Base-by-base conservation (phyloP, 2,329 filamentous ascomycete genomes). In the Venturia oleaginea region DNA sequence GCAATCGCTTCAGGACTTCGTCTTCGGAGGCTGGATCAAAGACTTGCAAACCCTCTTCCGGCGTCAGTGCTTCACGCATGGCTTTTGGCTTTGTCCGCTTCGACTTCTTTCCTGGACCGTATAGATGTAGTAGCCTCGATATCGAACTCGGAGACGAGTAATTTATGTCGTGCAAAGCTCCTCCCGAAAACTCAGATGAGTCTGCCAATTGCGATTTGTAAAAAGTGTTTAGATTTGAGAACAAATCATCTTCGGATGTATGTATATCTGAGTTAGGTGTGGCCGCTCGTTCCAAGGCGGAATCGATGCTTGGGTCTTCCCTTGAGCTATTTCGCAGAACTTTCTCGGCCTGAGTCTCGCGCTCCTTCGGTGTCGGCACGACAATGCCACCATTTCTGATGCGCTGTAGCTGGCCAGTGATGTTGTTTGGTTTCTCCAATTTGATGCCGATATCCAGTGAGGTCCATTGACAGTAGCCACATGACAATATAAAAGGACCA, bases 401-500 rank as follows among this genome's bases (percentile, higher is more conserved):
- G 70, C 87, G 89, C 43, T 87, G 89, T 10, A 96, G 79, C 73
- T 99, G 94, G 34, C 84, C 82, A 68, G 90, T 88, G 67, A 99
- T 92, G 67, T 91, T 91, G 66, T 90, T 94, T 11, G 90, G 86
- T 70, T 93, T 92, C 71, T 93, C 91, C 72, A 99, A 95, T 70
- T 90, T 86, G 74, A 99, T 87, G 43, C 89, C 91, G 51, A 96
- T 90, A 72, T 99, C 94, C 62, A 88, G 83, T 1, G 92, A 93
- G 67, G 86, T 91, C 94, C 94, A 99, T 75, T 90, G 87, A 79
- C 94, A 99, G 76, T 96, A 96, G 62, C 87, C 86, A 78, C 94
- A 99, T 43, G 87, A 85, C 51, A 99, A 81, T 40, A 93, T 86
- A 76, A 88, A 97, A 0, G 89, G 87, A 1, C 83, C 83, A 62